Evolutionary conservation across 768 basidiomycete species (phyloP).

Genomic region (Vishniacozyma victoriae): DNA sequence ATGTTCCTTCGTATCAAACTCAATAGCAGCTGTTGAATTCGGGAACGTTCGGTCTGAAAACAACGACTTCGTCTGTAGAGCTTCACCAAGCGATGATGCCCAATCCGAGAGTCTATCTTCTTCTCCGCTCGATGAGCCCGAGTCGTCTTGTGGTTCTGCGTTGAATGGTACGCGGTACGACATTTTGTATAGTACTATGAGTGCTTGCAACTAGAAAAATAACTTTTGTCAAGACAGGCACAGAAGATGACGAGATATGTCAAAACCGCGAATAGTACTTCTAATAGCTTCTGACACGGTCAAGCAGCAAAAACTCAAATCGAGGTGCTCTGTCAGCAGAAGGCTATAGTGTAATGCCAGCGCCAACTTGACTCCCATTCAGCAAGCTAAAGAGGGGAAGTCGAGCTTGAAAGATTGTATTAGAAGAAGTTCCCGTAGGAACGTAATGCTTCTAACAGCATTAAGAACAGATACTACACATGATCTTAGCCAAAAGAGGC

Average conservation of each 20-base stretch:
- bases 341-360: constrained; percentile 35
- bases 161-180: not conserved
- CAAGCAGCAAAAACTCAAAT: too few relatives aligned
- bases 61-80: constrained; percentile 24
- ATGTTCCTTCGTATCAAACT: constrained; percentile 22
- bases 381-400: constrained; percentile 38
- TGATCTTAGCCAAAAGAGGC: constrained; percentile 47
- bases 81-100: constrained; percentile 32
- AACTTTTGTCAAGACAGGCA: too few relatives aligned
- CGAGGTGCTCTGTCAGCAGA: constrained; percentile 38
- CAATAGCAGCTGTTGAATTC: constrained; percentile 28
- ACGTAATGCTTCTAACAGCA: constrained; percentile 35
- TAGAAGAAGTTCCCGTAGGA: constrained; percentile 28
- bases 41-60: constrained; percentile 30
- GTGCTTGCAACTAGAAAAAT: too few relatives aligned
- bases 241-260: too few relatives aligned
- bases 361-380: constrained; percentile 34
- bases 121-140: constrained; percentile 1
- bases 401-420: constrained; percentile 21
- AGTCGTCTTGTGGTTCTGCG: not conserved
- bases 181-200: too few relatives aligned
- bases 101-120: constrained; percentile 35
- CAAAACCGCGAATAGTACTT: too few relatives aligned
- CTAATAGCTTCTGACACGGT: too few relatives aligned
- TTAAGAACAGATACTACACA: constrained; percentile 47